Conservation (phyloP, 2,329 filamentous ascomycete genomes). For the Phoma sp. region DNA sequence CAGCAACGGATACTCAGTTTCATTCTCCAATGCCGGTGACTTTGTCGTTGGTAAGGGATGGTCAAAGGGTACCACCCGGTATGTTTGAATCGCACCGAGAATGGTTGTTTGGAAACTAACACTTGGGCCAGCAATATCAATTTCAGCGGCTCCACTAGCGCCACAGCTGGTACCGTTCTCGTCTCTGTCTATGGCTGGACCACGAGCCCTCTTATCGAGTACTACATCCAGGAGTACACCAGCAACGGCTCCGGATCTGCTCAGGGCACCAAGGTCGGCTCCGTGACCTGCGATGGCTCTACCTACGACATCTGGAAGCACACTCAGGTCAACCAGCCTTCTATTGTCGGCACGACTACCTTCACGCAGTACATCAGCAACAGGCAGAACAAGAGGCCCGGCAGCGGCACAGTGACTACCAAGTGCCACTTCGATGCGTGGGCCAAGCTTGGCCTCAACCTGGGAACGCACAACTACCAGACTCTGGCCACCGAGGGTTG, state of each 20-base stretch:
- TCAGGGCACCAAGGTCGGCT: constrained; percentile 37
- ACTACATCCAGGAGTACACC: constrained; percentile 60
- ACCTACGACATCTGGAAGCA: constrained; percentile 43
- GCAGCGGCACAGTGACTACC: constrained; percentile 41
- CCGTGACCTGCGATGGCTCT: constrained; percentile 39
- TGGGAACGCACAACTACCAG: constrained; percentile 41
- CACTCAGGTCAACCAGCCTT: constrained; percentile 52
- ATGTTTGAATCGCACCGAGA: background rate
- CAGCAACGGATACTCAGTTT: constrained; percentile 39
- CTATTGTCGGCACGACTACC: constrained; percentile 57
- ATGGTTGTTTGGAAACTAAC: too few relatives aligned
- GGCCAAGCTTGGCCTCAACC: constrained; percentile 33
- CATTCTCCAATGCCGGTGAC: constrained; percentile 38
- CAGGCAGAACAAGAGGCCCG: constrained; percentile 34
- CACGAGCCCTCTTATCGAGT: constrained; percentile 56
- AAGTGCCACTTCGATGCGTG: constrained; percentile 43
- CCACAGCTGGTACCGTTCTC: constrained; percentile 35
- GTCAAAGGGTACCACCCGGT: constrained; percentile 39
- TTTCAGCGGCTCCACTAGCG: constrained; percentile 36
- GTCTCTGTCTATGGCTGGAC: constrained; percentile 64
- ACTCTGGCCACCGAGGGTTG: constrained; percentile 40
- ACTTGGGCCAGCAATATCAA: constrained; percentile 31
- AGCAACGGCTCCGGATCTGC: constrained; percentile 51
- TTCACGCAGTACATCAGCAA: constrained; percentile 60
- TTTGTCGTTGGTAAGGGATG: constrained; percentile 46